Conservation (phyloP, 2,329 filamentous ascomycete genomes). For the Aspergillus transmontanensis region DNA sequence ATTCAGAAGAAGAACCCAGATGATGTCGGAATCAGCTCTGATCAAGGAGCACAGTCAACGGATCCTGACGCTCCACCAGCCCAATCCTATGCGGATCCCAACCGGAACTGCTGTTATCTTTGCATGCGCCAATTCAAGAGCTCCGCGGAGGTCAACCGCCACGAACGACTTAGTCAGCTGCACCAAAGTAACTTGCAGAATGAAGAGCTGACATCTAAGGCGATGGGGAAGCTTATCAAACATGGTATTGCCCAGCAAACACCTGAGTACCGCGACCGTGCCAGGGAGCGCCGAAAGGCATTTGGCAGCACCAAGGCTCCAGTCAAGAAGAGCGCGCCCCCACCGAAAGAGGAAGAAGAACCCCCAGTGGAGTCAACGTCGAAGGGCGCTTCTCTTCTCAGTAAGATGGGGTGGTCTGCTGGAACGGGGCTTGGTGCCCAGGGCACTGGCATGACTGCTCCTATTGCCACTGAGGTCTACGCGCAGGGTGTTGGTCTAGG, state of each 20-base stretch:
- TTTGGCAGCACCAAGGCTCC: slow-evolving; percentile 39
- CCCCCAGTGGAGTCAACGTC: slow-evolving; percentile 37
- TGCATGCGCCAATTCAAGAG: slow-evolving; percentile 62
- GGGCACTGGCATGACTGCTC: slow-evolving; percentile 50
- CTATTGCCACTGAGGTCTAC: slow-evolving; percentile 52
- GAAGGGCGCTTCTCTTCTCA: slow-evolving; percentile 54
- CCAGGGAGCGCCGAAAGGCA: slow-evolving; percentile 48
- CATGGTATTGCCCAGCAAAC: slow-evolving; percentile 40
- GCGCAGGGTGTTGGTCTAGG: slow-evolving; percentile 53
- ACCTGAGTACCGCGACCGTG: slow-evolving; percentile 51
- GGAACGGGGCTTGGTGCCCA: slow-evolving; percentile 52
- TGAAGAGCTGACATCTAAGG: slow-evolving; percentile 47
- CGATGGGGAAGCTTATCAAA: slow-evolving; percentile 46
- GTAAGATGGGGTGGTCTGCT: slow-evolving; percentile 55
- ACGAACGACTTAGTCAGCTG: slow-evolving; percentile 61
- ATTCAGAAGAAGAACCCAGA: slow-evolving; percentile 40
- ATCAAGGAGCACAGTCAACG: slow-evolving; percentile 30
- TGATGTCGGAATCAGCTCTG: slow-evolving; percentile 20
- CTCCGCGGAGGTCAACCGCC: slow-evolving; percentile 57
- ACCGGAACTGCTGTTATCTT: slow-evolving; percentile 62
- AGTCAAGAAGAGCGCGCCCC: slow-evolving; percentile 23
- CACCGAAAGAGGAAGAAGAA: slow-evolving; percentile 36
- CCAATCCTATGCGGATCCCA: slow-evolving; percentile 63
- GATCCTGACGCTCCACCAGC: slow-evolving; percentile 41
- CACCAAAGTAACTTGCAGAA: slow-evolving; percentile 60